Conservation (phyloP, 345 rosid species). For the Brassica rapa region DNA sequence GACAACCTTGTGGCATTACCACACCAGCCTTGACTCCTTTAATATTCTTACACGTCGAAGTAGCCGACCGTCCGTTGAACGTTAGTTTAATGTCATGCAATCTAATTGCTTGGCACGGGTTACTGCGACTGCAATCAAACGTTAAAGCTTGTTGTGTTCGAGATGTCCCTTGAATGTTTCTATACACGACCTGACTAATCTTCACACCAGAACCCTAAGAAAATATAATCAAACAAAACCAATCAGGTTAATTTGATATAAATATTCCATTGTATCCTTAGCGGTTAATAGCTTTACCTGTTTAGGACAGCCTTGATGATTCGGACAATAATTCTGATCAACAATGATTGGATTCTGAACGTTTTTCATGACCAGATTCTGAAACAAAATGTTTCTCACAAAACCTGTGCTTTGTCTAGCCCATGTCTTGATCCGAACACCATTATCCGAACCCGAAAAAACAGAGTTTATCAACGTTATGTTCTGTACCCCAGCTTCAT, state of each 20-base stretch:
- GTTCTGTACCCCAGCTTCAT: background rate
- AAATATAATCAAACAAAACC: background rate
- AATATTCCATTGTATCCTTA: background rate
- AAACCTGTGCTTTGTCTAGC: slow-evolving; percentile 2
- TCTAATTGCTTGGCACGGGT: slow-evolving; percentile 56
- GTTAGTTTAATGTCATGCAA: slow-evolving; percentile 57
- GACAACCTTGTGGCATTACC: slow-evolving; percentile 48
- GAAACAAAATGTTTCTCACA: background rate
- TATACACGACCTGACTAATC: slow-evolving; percentile 60
- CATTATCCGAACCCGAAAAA: background rate
- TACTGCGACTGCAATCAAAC: slow-evolving; percentile 56
- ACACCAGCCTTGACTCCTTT: slow-evolving; percentile 51
- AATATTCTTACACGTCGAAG: slow-evolving; percentile 54
- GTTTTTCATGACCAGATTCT: background rate
- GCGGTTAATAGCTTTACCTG: background rate
- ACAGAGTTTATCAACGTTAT: background rate
- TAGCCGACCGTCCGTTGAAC: slow-evolving; percentile 43
- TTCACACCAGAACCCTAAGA: slow-evolving; percentile 65
- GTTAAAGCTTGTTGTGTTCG: slow-evolving; percentile 54
- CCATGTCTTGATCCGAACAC: slow-evolving; percentile 1
- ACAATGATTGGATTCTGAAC: background rate
- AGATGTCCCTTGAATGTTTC: slow-evolving; percentile 68
- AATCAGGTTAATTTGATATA: background rate
- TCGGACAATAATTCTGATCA: background rate
- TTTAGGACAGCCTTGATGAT: background rate